Conservation (phyloP, 164 flowering plant genomes). For the Annona squamosa region DNA sequence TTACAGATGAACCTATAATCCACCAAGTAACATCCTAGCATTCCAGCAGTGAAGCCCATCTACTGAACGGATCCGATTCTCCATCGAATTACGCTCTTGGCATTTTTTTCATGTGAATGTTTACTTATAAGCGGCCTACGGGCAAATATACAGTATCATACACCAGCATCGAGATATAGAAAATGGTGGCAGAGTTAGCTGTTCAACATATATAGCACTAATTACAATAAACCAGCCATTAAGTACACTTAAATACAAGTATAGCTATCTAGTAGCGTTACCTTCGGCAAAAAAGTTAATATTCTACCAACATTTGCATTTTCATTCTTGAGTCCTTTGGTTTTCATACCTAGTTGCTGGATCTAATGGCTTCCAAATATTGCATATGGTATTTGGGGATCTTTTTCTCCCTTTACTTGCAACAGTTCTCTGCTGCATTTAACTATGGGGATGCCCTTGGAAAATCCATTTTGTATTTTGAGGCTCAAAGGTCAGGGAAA, state of each 20-base stretch:
- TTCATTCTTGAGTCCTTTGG: background rate
- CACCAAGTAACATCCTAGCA: background rate
- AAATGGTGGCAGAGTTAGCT: background rate
- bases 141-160: background rate
- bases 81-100: background rate
- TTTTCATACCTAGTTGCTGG: too few relatives aligned
- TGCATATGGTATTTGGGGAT: background rate
- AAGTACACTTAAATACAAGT: background rate
- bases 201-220: background rate
- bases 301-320: background rate
- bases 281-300: background rate
- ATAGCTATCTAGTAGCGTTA: too few relatives aligned
- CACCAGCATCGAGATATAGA: background rate
- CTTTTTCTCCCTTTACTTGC: constrained; percentile 4
- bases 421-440: constrained; percentile 13
- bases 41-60: background rate
- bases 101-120: background rate
- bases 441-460: constrained; percentile 31
- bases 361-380: constrained; percentile 3
- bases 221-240: too few relatives aligned
- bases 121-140: background rate
- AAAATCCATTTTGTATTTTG: constrained; percentile 35
- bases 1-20: background rate
- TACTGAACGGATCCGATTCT: background rate
- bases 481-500: constrained; percentile 44